Evolutionary conservation across 1,284 basidiomycete genomes (phyloP).

Genomic region (Heterobasidion parviporum): DNA sequence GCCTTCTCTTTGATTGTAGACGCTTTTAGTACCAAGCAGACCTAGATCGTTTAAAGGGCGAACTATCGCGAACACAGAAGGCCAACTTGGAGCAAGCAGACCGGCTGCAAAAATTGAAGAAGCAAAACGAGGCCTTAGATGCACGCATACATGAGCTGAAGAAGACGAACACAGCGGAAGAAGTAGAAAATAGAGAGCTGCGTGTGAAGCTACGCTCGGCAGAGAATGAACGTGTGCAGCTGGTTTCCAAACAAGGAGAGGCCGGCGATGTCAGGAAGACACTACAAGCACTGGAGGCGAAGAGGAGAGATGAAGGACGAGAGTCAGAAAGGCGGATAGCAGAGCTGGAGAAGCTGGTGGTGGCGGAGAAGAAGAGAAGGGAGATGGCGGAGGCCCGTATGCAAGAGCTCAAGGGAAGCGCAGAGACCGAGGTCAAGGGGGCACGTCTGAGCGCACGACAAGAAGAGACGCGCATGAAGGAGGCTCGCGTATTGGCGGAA

Average conservation of each 20-base stretch:
- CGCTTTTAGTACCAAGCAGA: constrained; percentile 45
- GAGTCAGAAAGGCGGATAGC: constrained; percentile 45
- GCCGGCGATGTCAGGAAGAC: constrained; percentile 43
- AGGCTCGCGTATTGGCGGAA: constrained; percentile 23
- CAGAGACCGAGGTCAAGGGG: constrained; percentile 31
- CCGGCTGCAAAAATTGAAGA: constrained; percentile 52
- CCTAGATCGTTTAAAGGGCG: constrained; percentile 48
- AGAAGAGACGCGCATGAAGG: constrained; percentile 28
- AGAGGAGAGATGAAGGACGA: constrained; percentile 41
- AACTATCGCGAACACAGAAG: constrained; percentile 43
- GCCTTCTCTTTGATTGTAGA: constrained; percentile 4
- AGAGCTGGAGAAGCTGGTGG: constrained; percentile 47
- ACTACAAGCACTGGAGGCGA: constrained; percentile 38
- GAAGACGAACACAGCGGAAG: constrained; percentile 37
- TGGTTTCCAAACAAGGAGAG: constrained; percentile 44
- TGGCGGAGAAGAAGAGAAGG: constrained; percentile 40
- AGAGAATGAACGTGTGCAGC: constrained; percentile 50
- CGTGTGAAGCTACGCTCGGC: constrained; percentile 47
- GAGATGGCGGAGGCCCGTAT: constrained; percentile 36
- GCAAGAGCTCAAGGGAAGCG: constrained; percentile 33
- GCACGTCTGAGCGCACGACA: constrained; percentile 24
- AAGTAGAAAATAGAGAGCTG: constrained; percentile 55
- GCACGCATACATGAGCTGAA: constrained; percentile 49
- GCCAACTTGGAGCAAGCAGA: constrained; percentile 43
- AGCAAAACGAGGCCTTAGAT: constrained; percentile 48